Evolutionary conservation across 345 rosid species (phyloP).

Genomic region (Eucalyptus rudis): DNA sequence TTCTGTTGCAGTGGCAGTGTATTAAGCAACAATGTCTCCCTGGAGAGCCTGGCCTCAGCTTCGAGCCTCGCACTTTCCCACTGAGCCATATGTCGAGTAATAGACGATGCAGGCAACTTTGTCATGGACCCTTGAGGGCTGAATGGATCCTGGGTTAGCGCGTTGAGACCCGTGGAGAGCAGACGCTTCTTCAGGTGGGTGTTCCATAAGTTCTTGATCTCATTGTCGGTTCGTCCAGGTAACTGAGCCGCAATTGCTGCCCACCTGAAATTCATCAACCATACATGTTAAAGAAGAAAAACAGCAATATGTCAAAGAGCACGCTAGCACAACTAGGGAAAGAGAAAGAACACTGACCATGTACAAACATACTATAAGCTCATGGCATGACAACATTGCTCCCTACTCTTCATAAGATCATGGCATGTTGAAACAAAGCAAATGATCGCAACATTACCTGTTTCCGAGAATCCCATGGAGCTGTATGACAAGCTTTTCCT

Average conservation of each 20-base stretch:
- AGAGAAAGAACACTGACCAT: background rate
- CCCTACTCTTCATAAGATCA: background rate
- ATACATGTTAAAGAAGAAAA: background rate
- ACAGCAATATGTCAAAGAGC: background rate
- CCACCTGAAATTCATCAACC: constrained; percentile 42
- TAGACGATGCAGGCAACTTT: constrained; percentile 40
- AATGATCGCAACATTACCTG: constrained; percentile 24
- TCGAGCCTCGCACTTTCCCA: constrained; percentile 98
- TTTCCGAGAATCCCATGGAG: constrained; percentile 95
- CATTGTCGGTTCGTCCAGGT: constrained; percentile 93
- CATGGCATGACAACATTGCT: background rate
- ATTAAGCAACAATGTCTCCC: constrained; percentile 44
- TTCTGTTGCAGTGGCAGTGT: constrained; percentile 2
- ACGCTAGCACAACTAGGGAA: background rate
- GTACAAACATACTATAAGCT: background rate
- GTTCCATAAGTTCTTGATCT: constrained; percentile 97
- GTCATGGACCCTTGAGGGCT: constrained; percentile 12
- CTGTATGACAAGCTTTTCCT: constrained; percentile 90
- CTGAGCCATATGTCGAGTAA: constrained; percentile 94
- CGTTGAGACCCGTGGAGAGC: constrained; percentile 66
- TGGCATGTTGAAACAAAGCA: background rate
- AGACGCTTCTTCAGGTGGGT: constrained; percentile 90
- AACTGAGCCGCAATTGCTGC: constrained; percentile 88
- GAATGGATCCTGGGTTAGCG: constrained; percentile 67
- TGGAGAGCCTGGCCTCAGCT: constrained; percentile 84